Evolutionary conservation across 2,329 filamentous ascomycete species (phyloP).

Genomic region (Diplodia corticola): DNA sequence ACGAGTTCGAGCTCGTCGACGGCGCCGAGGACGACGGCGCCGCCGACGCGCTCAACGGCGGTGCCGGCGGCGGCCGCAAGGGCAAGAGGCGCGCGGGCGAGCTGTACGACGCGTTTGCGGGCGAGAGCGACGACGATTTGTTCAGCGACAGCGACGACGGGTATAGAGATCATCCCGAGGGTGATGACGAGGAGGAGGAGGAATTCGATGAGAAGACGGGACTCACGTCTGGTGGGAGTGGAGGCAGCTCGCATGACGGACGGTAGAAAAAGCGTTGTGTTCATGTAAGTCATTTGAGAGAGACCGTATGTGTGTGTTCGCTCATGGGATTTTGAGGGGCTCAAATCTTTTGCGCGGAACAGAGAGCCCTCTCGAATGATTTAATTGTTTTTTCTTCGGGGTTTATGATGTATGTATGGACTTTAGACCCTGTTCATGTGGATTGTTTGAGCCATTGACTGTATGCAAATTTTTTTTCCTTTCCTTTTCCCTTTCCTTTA

Average conservation of each 20-base stretch:
- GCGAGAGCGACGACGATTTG: constrained; percentile 77
- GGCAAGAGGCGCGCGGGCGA: constrained; percentile 72
- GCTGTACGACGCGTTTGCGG: constrained; percentile 96
- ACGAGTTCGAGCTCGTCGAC: constrained; percentile 92
- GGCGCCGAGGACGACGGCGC: constrained; percentile 65
- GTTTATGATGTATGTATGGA: not conserved
- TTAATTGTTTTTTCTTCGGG: not conserved
- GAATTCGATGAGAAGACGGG: constrained; percentile 30
- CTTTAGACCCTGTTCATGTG: not conserved
- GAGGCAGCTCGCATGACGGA: constrained; percentile 2
- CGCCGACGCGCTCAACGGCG: constrained; percentile 46
- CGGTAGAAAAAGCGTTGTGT: not conserved
- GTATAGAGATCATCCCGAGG: constrained; percentile 24
- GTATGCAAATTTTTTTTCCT: not conserved
- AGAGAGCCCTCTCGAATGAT: not conserved
- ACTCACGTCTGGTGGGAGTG: constrained; percentile 10
- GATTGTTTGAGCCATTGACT: not conserved
- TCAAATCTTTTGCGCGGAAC: too few species aligned
- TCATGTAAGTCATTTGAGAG: not conserved
- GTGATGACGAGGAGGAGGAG: constrained; percentile 19
- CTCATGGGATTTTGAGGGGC: not conserved
- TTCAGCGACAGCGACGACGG: constrained; percentile 46
- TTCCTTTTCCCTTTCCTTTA: not conserved
- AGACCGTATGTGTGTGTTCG: not conserved
- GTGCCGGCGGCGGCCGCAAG: constrained; percentile 35